Evolutionary conservation across 2,329 filamentous ascomycete genomes (phyloP).

Genomic region (Emydomyces testavorans): DNA sequence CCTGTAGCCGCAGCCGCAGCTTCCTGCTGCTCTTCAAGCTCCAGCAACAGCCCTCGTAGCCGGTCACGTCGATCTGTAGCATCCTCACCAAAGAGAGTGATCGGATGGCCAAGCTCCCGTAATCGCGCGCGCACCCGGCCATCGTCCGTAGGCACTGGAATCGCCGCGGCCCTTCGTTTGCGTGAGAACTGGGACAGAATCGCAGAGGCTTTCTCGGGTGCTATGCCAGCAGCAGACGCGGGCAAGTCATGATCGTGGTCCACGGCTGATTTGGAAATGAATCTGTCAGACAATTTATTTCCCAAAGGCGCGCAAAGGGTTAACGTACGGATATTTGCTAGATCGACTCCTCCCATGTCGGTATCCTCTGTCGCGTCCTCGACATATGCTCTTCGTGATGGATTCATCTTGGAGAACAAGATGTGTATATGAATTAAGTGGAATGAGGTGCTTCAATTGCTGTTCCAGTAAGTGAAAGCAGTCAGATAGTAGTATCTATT

Average conservation of each 20-base stretch:
- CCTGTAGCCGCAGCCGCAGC: constrained; percentile 35
- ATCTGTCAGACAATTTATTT: constrained; percentile 10
- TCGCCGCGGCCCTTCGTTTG: constrained; percentile 75
- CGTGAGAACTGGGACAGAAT: constrained; percentile 81
- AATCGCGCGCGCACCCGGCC: constrained; percentile 67
- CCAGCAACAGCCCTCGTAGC: constrained; percentile 66
- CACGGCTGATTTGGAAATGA: constrained; percentile 36
- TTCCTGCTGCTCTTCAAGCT: constrained; percentile 53
- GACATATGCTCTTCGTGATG: constrained; percentile 82
- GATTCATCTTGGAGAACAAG: constrained; percentile 56
- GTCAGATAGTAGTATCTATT: not conserved
- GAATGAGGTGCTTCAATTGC: not conserved
- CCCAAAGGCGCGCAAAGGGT: not conserved
- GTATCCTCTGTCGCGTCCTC: constrained; percentile 69
- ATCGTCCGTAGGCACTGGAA: constrained; percentile 91
- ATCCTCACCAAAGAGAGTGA: constrained; percentile 89
- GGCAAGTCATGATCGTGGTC: constrained; percentile 81
- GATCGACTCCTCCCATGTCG: constrained; percentile 45
- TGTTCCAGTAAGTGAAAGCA: not conserved
- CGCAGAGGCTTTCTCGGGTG: constrained; percentile 71
- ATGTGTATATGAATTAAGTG: not conserved
- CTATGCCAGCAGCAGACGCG: constrained; percentile 51
- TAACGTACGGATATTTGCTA: constrained; percentile 52
- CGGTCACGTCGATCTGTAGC: constrained; percentile 75
- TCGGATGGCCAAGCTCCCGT: constrained; percentile 78